Evolutionary conservation across 306 rosid species (phyloP), one percentile per base, ranked within the genome.

Genomic region (Vachellia pachyceras): DNA sequence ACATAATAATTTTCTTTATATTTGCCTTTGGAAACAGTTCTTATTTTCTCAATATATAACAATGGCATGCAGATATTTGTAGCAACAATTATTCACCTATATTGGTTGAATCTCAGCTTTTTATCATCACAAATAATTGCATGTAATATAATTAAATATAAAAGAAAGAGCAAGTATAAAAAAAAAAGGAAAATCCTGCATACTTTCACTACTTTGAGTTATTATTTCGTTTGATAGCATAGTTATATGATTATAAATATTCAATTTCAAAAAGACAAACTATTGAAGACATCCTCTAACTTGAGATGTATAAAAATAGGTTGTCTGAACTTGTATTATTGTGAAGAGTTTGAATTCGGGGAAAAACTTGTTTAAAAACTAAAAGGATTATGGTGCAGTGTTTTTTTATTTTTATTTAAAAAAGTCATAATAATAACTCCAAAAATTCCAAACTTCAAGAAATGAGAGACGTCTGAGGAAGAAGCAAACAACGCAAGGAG

Each of bases 401-500:
- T 44, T 0, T 44, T 44, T 44, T 10, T 44, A 44, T 1, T 44
- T 44, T 44, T 0, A 9, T 44, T 44, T 10, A 20, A 7, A 22
- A 9, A 58, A 22, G 14, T 15, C 10, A 58, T 23, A n/a, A n/a
- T n/a, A 22, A 58, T 10, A 22, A 58, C 36, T 58, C 63, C 63
- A 55, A 55, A 55, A 55, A 55, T 20, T 20, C 33, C 64, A 57
- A 22, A 57, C 14, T 20, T 57, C 64, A 22, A 57, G 64, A 57
- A 57, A 29, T 29, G 42, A 79, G 80, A 85, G 7, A 61, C 87
- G 79, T 5, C 42, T 63, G 54, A 84, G 68, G 61, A 82, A 76
- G 79, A 82, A 80, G 77, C 77, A 88, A 86, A 74, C 61, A 80
- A 81, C 86, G 83, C 84, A 49, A 80, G 60, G 87, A 84, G 77